These are phyloP conservation scores for Triticum monococcum DNA, from an alignment of 176 grass and related monocot species.

Conservation along the genomic window DNA sequence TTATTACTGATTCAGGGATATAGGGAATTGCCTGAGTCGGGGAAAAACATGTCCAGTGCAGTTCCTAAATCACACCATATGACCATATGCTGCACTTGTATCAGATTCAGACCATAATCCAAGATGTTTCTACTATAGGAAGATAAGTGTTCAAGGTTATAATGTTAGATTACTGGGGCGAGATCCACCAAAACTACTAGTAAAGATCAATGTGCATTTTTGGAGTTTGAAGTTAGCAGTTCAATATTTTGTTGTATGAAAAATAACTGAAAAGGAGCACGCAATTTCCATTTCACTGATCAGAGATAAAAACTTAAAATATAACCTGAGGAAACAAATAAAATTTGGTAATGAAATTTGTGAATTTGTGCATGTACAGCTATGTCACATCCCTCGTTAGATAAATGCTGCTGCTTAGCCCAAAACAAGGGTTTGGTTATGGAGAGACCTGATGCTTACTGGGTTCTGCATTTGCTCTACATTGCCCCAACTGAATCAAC, in stretches of 20 bases:
- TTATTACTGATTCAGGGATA: background rate
- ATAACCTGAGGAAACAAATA: background rate
- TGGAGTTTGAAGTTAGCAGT: background rate
- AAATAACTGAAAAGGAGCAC: background rate
- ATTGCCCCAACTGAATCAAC: background rate
- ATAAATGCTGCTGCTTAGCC: background rate
- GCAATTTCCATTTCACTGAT: background rate
- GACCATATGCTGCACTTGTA: background rate
- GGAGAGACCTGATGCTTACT: background rate
- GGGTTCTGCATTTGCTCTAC: background rate
- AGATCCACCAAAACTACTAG: background rate
- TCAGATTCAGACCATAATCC: constrained; percentile 9
- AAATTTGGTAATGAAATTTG: background rate
- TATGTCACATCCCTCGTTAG: background rate
- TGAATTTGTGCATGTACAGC: background rate
- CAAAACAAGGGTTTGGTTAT: background rate
- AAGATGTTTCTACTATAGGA: background rate
- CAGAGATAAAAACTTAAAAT: background rate
- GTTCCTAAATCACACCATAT: background rate
- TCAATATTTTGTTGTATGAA: background rate
- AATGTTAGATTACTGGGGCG: too few relatives aligned
- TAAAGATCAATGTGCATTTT: background rate
- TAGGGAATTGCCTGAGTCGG: background rate
- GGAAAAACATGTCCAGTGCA: background rate
- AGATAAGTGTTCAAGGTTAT: background rate